Conservation (phyloP, 345 rosid species). For the Camelina sativa region DNA sequence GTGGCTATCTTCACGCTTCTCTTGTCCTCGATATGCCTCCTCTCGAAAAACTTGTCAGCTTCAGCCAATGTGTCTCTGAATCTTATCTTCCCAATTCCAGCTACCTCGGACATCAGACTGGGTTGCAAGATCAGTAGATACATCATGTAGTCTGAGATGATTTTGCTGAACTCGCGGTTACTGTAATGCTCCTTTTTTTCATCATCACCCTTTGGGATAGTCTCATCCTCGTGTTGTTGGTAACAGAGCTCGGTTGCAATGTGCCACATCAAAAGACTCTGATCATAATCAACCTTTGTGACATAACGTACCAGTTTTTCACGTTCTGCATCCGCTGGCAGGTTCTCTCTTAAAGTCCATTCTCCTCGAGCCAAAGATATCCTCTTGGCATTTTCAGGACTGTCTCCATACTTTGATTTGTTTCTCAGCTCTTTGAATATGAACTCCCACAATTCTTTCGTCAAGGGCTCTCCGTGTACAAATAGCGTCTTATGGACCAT, state of each 20-base stretch:
- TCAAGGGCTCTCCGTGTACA: constrained; percentile 52
- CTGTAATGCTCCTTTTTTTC: too few species aligned
- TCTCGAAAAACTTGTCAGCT: constrained; percentile 47
- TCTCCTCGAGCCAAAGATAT: constrained; percentile 60
- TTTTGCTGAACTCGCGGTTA: constrained; percentile 49
- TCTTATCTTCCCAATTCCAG: constrained; percentile 59
- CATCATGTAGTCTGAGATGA: constrained; percentile 62
- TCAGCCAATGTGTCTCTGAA: constrained; percentile 61
- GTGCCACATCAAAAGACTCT: constrained; percentile 59
- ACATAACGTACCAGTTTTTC: constrained; percentile 45
- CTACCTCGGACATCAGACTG: constrained; percentile 55
- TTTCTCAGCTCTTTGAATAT: constrained; percentile 48
- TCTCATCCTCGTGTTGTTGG: constrained; percentile 10
- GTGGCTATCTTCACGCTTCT: constrained; percentile 35
- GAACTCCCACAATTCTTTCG: constrained; percentile 52
- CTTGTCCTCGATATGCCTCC: constrained; percentile 30
- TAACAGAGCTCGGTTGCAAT: constrained; percentile 65
- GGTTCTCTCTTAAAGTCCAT: constrained; percentile 48
- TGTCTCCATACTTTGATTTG: constrained; percentile 54
- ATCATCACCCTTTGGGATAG: too few species aligned
- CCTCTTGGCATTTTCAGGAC: constrained; percentile 53
- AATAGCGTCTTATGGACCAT: constrained; percentile 30
- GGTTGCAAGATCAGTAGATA: constrained; percentile 66
- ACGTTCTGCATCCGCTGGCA: not conserved
- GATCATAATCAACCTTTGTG: constrained; percentile 45